phyloP scores from a whole-genome alignment of 441 rosid genomes.

The Theobroma grandiflorum region DNA sequence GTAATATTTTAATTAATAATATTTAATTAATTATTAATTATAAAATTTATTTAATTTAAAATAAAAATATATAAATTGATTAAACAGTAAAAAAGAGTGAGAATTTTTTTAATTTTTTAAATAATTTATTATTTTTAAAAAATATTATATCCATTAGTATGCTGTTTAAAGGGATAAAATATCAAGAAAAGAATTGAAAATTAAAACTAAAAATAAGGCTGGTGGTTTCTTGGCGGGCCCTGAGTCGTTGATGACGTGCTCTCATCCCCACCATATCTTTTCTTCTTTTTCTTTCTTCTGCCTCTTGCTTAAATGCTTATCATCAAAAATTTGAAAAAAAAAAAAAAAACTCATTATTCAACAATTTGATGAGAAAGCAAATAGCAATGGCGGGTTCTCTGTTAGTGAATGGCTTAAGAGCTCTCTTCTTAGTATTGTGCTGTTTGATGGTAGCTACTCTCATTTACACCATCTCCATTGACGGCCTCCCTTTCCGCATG shows the following conservation, averaged over 20 bases:
- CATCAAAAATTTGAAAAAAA: too few species aligned
- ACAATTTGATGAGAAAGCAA: background rate
- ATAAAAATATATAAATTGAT: background rate
- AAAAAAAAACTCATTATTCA: background rate
- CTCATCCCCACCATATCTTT: background rate
- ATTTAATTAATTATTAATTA: too few species aligned
- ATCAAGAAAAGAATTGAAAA: too few species aligned
- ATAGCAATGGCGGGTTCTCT: conserved; percentile 42
- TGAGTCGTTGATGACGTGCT: conserved; percentile 16
- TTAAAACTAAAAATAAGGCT: background rate
- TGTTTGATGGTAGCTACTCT: conserved; percentile 62
- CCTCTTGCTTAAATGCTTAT: too few species aligned
- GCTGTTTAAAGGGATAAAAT: too few species aligned
- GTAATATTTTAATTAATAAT: too few species aligned
- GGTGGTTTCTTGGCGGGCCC: background rate
- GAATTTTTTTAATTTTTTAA: too few species aligned
- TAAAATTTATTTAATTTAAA: background rate
- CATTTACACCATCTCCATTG: conserved; percentile 65
- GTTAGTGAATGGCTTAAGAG: conserved; percentile 47
- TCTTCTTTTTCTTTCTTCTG: background rate
- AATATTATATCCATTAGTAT: too few species aligned
- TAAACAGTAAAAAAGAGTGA: too few species aligned
- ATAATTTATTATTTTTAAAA: too few species aligned
- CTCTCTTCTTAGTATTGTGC: conserved; percentile 53
- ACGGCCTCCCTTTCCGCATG: conserved; percentile 80